phyloP scores from a whole-genome alignment of 495 filamentous ascomycete genomes.

The Neurospora tetraspora region DNA sequence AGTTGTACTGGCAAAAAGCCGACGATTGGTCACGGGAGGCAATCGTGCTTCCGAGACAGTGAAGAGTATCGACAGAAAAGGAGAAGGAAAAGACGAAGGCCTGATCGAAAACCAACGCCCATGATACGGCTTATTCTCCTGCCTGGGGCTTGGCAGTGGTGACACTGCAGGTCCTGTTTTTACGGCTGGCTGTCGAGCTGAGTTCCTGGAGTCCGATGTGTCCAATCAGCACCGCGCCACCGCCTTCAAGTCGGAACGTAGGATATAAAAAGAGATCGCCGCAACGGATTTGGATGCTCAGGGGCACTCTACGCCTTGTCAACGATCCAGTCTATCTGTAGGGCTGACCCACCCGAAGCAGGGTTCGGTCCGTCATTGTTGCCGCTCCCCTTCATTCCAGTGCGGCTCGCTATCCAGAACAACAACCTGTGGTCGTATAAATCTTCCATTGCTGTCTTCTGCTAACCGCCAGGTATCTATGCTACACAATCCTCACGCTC shows the following conservation, averaged over 20 bases:
- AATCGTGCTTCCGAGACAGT: not conserved
- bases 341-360: not conserved
- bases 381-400: not conserved
- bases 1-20: not conserved
- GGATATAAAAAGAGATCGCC: not conserved
- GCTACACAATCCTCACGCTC: not conserved
- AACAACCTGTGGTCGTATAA: not conserved
- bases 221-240: not conserved
- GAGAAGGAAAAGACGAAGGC: not conserved
- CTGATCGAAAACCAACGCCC: not conserved
- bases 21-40: not conserved
- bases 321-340: not conserved
- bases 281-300: not conserved
- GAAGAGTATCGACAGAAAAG: not conserved
- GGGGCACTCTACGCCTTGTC: not conserved
- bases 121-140: not conserved
- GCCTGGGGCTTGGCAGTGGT: not conserved
- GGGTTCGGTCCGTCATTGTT: not conserved
- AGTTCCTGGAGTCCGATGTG: not conserved
- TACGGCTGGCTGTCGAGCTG: not conserved
- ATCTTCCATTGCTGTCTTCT: not conserved
- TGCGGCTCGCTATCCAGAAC: not conserved
- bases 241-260: not conserved
- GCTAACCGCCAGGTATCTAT: not conserved
- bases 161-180: not conserved